A percentile compares a stretch with the other conserved stretches of the same genome.
These are phyloP conservation scores for Rhazya stricta DNA, from an alignment of 257 asterid genomes.

Conservation along the genomic window DNA sequence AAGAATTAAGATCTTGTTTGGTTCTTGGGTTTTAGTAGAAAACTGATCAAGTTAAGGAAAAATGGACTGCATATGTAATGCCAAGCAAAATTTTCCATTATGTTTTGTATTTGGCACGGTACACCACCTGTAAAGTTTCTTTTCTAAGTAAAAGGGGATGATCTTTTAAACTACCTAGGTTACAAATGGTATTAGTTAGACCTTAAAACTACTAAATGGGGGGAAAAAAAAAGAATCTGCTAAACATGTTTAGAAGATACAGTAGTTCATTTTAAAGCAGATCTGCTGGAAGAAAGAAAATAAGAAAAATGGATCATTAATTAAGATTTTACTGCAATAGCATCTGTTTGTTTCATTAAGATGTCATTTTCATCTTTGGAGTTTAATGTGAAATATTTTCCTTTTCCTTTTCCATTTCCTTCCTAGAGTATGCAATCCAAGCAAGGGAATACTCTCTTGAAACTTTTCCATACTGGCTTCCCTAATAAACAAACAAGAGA, in stretches of 20 bases:
- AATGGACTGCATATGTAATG: not conserved
- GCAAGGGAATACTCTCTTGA: not conserved
- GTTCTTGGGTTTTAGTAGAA: not conserved
- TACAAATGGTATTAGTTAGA: not conserved
- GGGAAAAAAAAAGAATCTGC: not conserved
- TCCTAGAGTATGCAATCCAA: not conserved
- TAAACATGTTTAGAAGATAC: not conserved
- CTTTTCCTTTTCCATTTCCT: not conserved
- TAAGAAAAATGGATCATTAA: not conserved
- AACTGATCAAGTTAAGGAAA: not conserved
- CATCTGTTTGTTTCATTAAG: not conserved
- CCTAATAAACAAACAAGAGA: not conserved
- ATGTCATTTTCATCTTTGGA: not conserved
- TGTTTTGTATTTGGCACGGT: not conserved
- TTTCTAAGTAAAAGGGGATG: not conserved
- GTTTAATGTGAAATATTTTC: not conserved
- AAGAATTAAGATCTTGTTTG: not conserved
- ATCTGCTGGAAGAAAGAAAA: not conserved
- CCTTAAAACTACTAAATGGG: not conserved
- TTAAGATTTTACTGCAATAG: not conserved
- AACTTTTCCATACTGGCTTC: not conserved
- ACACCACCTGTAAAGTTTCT: no score
- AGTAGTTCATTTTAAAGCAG: not conserved
- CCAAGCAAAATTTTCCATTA: not conserved
- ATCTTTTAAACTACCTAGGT: not conserved